A percentile compares a stretch with the other conserved stretches of the same genome.
phyloP scores from a whole-genome alignment of 73 alveolate genomes.

The Breviolum minutum region DNA sequence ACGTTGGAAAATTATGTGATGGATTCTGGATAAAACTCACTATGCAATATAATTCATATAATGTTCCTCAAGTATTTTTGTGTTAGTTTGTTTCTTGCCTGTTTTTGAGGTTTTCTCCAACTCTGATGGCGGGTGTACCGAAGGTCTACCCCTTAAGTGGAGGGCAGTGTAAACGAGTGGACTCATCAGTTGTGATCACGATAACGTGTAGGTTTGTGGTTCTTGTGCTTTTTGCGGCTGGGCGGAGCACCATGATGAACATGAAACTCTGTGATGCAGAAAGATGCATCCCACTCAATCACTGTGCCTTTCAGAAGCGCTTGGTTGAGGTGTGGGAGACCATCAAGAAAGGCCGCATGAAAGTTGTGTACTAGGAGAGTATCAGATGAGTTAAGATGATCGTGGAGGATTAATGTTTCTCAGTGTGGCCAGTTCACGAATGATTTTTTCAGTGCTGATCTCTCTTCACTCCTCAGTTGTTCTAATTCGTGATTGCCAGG shows the following conservation, averaged over 20 bases:
- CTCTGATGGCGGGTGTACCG: conserved; percentile 88
- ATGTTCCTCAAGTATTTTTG: too few relatives aligned
- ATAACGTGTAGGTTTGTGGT: too few relatives aligned
- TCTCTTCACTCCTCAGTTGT: neutral
- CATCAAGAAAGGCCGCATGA: conserved; percentile 63
- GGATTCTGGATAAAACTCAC: too few relatives aligned
- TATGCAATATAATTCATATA: too few relatives aligned
- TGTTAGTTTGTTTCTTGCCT: neutral
- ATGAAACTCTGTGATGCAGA: too few relatives aligned
- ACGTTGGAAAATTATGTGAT: neutral
- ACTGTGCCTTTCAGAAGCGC: neutral
- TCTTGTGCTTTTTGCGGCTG: neutral
- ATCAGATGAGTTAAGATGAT: neutral
- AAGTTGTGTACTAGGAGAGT: neutral
- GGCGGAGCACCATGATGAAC: neutral
- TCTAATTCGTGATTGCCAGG: neutral
- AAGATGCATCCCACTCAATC: neutral
- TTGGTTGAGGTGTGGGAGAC: conserved; percentile 75
- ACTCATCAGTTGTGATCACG: too few relatives aligned
- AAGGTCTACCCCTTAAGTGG: neutral
- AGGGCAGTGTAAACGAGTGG: too few relatives aligned
- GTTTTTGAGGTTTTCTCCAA: conserved; percentile 51
- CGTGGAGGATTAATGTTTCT: neutral
- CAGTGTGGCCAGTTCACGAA: too few relatives aligned
- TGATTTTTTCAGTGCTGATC: too few relatives aligned